These are phyloP conservation scores for Rugonectria rugulosa DNA, from an alignment of 2,329 filamentous ascomycete species.

Conservation along the genomic window DNA sequence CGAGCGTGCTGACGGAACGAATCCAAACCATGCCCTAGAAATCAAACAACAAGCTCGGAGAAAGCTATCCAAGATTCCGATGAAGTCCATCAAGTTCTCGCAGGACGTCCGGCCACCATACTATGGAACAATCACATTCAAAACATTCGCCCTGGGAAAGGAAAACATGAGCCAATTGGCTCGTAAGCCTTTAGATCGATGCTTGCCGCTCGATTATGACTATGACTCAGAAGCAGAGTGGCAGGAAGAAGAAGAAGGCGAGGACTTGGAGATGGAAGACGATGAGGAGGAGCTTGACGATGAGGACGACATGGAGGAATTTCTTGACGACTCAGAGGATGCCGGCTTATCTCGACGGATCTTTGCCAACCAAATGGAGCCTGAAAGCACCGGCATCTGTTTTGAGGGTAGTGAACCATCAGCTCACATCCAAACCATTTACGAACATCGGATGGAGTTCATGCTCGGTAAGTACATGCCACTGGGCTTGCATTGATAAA, in stretches of 20 bases:
- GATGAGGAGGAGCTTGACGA: constrained; percentile 75
- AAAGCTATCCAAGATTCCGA: constrained; percentile 61
- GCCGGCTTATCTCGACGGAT: constrained; percentile 60
- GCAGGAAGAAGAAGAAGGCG: constrained; percentile 79
- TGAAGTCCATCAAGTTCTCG: constrained; percentile 69
- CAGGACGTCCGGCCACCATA: constrained; percentile 75
- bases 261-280: constrained; percentile 73
- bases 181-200: constrained; percentile 60
- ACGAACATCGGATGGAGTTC: constrained; percentile 76
- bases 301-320: constrained; percentile 87
- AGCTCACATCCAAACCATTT: constrained; percentile 57
- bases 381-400: constrained; percentile 80
- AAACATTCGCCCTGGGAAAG: constrained; percentile 53
- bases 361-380: constrained; percentile 75
- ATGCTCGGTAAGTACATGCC: constrained; percentile 66
- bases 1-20: constrained; percentile 46
- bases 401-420: constrained; percentile 72
- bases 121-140: constrained; percentile 74
- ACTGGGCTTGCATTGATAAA: neutral
- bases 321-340: constrained; percentile 88
- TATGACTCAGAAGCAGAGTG: constrained; percentile 89
- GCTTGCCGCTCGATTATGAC: constrained; percentile 77
- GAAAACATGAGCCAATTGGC: constrained; percentile 60
- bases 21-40: constrained; percentile 47
- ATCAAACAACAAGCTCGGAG: constrained; percentile 44